Evolutionary conservation across 2,329 filamentous ascomycete genomes (phyloP), one percentile per base, ranked within the genome.

Genomic region (Scorias spongiosa): DNA sequence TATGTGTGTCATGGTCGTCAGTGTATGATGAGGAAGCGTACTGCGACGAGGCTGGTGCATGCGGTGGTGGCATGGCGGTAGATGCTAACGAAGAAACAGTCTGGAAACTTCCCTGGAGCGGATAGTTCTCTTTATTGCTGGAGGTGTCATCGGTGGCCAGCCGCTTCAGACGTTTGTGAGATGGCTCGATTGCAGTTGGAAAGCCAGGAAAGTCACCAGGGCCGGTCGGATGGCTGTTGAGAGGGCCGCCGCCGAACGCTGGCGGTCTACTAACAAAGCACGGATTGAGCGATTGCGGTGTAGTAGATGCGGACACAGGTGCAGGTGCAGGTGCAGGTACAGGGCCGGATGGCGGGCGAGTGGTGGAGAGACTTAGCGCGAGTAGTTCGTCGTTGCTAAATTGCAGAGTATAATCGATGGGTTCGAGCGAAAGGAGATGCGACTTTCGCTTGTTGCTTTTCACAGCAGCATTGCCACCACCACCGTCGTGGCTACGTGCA

Each of bases 171-270:
- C 10, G 49, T 53, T 5, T 49, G 52, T 38, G 51, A 54, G 37
- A 51, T 50, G 39, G 49, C 45, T 38, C 42, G 9, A 45, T 43
- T 49, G 46, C n/a, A 48, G 32, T 5, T 3, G 32, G 32, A 36
- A 36, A 36, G 12, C 32, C 32, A 36, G 4, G 32, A 36, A 54
- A 40, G 44, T 51, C 50, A 32, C 52, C 48, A n/a, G 51, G 49
- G 11, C 51, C 52, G 18, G 59, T 53, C 9, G 59, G 59, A 44
- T 62, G 58, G 15, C 58, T 60, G 29, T 50, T 56, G 28, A 62
- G 53, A 28, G 58, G 58, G 12, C 59, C 59, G 30, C 57, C 56
- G 46, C 55, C 55, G 28, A 54, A 46, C 9, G 55, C 58, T 15
- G 55, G 57, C 39, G 57, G 54, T 32, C 55, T 44, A 26, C 20